Evolutionary conservation across 1,139 yeast species (phyloP).

Genomic region (Fermentozyma sake): DNA sequence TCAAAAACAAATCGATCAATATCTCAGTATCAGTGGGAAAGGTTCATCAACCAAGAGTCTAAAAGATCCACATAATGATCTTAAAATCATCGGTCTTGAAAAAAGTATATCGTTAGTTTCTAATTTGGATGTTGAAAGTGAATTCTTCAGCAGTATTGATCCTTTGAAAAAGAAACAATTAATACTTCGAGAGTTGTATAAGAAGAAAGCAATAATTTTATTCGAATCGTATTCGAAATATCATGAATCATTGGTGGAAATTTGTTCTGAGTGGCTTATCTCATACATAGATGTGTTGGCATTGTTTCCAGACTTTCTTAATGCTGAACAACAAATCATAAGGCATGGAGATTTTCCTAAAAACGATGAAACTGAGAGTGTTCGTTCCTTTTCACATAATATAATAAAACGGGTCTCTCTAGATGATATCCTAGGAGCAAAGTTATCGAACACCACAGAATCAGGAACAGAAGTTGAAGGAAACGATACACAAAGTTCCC

Average conservation of each 20-base stretch:
- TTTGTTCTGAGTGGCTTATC: conserved; percentile 41
- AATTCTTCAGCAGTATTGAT: conserved; percentile 18
- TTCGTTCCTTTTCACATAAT: conserved; percentile 12
- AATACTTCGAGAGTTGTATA: conserved; percentile 29
- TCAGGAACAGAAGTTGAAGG: conserved; percentile 24
- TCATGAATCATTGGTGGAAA: conserved; percentile 39
- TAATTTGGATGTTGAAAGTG: conserved; percentile 20
- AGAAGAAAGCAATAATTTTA: conserved; percentile 26
- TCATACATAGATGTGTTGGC: conserved; percentile 31
- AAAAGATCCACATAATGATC: conserved; percentile 26
- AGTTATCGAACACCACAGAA: conserved; percentile 18
- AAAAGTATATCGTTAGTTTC: conserved; percentile 32
- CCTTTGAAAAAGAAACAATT: conserved; percentile 28
- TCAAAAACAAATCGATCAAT: conserved; percentile 40
- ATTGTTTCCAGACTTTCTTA: conserved; percentile 39
- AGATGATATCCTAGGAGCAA: conserved; percentile 22
- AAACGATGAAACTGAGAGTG: conserved; percentile 11
- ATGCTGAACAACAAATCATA: conserved; percentile 18
- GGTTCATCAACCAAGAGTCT: conserved; percentile 13
- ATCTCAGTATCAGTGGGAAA: conserved; percentile 23
- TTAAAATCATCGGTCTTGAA: conserved; percentile 31
- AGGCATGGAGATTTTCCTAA: conserved; percentile 6
- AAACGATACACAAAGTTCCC: conserved; percentile 6
- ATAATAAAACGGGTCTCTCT: conserved; percentile 15
- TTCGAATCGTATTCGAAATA: conserved; percentile 34